Conservation (phyloP, 805 yeast genomes). For the Myxozyma lipomycoides region DNA sequence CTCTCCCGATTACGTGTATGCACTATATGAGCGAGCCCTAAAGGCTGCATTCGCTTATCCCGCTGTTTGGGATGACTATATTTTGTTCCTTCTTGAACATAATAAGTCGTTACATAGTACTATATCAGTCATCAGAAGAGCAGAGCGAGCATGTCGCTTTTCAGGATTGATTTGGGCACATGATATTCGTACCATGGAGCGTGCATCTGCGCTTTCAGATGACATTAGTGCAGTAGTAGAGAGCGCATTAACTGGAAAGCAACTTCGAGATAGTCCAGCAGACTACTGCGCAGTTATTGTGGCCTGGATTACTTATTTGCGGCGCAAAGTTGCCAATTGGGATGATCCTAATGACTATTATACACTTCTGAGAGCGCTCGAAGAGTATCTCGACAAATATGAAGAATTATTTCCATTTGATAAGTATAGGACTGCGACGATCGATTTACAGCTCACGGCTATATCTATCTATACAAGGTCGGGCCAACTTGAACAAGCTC, state of each 20-base stretch:
- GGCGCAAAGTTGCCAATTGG: constrained; percentile 9
- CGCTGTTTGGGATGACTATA: constrained; percentile 34
- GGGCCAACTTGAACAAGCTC: constrained; percentile 4
- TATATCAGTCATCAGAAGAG: constrained; percentile 22
- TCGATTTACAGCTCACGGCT: background rate
- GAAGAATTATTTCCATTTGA: background rate
- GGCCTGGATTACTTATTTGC: constrained; percentile 18
- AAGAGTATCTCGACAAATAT: background rate
- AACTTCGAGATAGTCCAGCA: constrained; percentile 6
- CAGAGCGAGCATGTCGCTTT: constrained; percentile 31
- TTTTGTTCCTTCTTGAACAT: constrained; percentile 28
- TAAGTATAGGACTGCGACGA: background rate
- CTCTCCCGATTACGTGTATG: constrained; percentile 15
- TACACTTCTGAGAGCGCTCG: background rate
- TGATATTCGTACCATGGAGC: constrained; percentile 19
- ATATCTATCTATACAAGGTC: constrained; percentile 9
- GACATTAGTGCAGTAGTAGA: constrained; percentile 10
- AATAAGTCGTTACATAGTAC: constrained; percentile 3
- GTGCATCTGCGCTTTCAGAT: constrained; percentile 4
- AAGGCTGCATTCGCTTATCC: constrained; percentile 13
- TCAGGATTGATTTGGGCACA: constrained; percentile 33
- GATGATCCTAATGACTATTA: background rate
- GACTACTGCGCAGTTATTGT: constrained; percentile 13
- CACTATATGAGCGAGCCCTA: constrained; percentile 34
- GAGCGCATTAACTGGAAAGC: constrained; percentile 14